Percentiles rank a stretch among this genome's conserved stretches.
Evolutionary conservation across 306 rosid genomes (phyloP).

Genomic region (Dalbergia cultrata): DNA sequence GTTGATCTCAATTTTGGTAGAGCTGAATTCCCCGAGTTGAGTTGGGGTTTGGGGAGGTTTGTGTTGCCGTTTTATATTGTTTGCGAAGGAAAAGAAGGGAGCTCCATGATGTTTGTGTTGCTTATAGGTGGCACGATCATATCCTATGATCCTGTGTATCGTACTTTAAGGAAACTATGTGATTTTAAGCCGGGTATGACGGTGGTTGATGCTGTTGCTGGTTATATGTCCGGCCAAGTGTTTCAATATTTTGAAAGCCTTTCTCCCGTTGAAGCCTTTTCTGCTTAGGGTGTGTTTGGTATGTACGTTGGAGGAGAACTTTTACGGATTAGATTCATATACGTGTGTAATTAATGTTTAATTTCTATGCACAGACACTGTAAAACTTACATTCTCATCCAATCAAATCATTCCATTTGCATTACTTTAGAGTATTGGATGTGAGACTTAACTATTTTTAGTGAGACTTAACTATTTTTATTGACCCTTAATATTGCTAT

Average conservation of each 20-base stretch:
- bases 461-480: too few species aligned
- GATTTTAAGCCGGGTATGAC: constrained; percentile 1
- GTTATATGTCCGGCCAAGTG: neutral
- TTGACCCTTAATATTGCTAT: too few species aligned
- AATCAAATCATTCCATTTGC: too few species aligned
- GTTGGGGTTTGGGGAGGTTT: neutral
- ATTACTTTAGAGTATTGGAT: too few species aligned
- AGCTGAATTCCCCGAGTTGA: neutral
- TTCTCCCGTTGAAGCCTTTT: neutral
- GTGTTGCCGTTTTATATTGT: neutral
- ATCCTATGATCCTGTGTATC: constrained; percentile 6
- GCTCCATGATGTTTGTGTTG: constrained; percentile 25
- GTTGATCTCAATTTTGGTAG: constrained; percentile 18
- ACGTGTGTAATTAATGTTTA: too few species aligned
- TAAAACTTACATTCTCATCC: too few species aligned
- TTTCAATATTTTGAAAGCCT: neutral
- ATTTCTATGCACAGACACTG: too few species aligned
- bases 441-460: too few species aligned
- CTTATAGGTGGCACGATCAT: constrained; percentile 28
- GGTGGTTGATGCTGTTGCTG: neutral
- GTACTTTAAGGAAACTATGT: constrained; percentile 20
- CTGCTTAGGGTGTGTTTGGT: neutral
- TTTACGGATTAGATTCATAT: too few species aligned
- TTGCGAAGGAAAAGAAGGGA: constrained; percentile 3
- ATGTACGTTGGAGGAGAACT: too few species aligned